Conservation (phyloP, 202 grass and related monocot species). For the Setaria viridis region DNA sequence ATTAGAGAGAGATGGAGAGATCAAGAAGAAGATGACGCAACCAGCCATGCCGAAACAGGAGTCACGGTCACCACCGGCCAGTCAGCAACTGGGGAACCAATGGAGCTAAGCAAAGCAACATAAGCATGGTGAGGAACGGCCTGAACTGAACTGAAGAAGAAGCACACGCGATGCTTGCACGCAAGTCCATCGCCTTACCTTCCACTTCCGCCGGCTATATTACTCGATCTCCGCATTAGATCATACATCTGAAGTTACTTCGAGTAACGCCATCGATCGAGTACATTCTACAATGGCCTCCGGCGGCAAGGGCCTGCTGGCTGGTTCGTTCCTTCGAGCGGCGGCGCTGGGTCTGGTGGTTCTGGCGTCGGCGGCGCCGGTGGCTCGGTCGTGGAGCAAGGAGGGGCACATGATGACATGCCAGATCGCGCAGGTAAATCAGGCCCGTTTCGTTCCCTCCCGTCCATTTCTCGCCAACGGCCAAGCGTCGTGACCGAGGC, state of each 20-base stretch:
- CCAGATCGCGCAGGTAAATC: slow-evolving; percentile 76
- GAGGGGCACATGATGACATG: slow-evolving; percentile 86
- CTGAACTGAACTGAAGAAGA: slow-evolving; percentile 4
- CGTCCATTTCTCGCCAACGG: too few species aligned
- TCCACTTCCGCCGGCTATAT: slow-evolving; percentile 19
- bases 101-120: slow-evolving; percentile 55
- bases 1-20: background rate
- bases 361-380: slow-evolving; percentile 49
- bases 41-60: slow-evolving; percentile 2
- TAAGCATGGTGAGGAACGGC: background rate
- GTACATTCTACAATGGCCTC: slow-evolving; percentile 18
- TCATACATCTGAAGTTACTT: slow-evolving; percentile 1
- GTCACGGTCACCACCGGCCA: background rate
- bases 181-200: slow-evolving; percentile 9
- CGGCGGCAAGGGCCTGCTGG: background rate
- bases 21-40: background rate
- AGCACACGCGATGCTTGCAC: slow-evolving; percentile 54
- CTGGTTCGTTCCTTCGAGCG: background rate
- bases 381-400: slow-evolving; percentile 69
- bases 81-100: background rate
- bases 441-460: too few species aligned
- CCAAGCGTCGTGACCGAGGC: too few species aligned
- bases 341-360: slow-evolving; percentile 33
- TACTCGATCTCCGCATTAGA: background rate
- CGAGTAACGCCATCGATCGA: background rate